phyloP scores from a whole-genome alignment of 2,329 filamentous ascomycete species.

The Fonsecaea multimorphosa region DNA sequence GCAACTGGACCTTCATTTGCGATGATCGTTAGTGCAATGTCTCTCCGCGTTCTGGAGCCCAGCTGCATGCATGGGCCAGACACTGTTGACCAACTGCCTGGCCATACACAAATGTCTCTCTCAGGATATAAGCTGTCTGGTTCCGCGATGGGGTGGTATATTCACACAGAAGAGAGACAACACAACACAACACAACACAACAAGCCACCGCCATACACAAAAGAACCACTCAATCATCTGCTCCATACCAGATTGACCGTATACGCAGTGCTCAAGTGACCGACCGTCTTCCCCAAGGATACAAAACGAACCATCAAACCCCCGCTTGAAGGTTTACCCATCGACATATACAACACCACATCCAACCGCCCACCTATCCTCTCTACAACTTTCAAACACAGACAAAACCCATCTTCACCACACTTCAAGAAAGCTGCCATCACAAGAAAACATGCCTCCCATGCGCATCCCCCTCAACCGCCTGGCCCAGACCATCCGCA shows the following conservation, averaged over 20 bases:
- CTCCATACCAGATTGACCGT: neutral
- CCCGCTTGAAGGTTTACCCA: neutral
- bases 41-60: neutral
- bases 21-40: neutral
- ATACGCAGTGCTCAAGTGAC: neutral
- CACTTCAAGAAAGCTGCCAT: neutral
- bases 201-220: neutral
- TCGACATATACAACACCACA: neutral
- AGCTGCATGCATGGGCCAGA: neutral
- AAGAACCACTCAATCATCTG: too few species aligned
- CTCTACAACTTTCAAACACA: neutral
- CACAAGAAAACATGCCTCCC: slow-evolving; percentile 25
- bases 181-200: neutral
- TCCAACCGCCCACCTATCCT: neutral
- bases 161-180: neutral
- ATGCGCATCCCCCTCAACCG: slow-evolving; percentile 23
- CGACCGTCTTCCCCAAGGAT: neutral
- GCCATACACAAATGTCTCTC: neutral
- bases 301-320: neutral
- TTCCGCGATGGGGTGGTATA: neutral
- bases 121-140: slow-evolving; percentile 1
- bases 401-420: neutral
- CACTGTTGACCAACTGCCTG: too few species aligned
- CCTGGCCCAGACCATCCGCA: slow-evolving; percentile 23
- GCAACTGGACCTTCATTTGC: too few species aligned